phyloP scores from a whole-genome alignment of 164 flowering plant genomes.

The Stephania cephalantha region DNA sequence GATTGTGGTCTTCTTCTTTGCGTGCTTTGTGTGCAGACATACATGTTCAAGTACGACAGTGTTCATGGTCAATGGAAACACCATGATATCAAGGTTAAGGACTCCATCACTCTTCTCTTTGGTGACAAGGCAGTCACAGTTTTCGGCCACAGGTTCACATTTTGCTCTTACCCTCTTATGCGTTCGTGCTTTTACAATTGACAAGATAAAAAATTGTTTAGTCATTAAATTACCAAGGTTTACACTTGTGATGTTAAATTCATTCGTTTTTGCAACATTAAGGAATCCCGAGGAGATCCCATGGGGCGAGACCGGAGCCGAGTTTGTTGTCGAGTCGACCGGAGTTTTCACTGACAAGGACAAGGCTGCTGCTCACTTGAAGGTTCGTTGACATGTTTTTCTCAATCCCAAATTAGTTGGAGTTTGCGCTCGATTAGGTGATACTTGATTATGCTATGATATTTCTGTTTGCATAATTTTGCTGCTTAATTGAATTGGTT shows the following conservation, averaged over 20 bases:
- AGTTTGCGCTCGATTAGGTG: background rate
- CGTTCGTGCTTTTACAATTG: no score
- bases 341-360: conserved; percentile 70
- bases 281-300: conserved; percentile 61
- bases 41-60: conserved; percentile 88
- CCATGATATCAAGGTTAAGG: conserved; percentile 61
- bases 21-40: conserved; percentile 44
- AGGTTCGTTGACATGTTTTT: no score
- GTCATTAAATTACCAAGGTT: background rate
- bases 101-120: conserved; percentile 76
- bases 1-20: background rate
- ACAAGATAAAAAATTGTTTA: background rate
- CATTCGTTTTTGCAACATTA: background rate
- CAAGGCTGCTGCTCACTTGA: conserved; percentile 72
- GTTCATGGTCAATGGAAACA: conserved; percentile 88
- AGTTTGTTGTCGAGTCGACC: conserved; percentile 45
- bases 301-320: conserved; percentile 52
- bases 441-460: no score
- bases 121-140: conserved; percentile 74
- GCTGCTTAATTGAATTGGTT: background rate
- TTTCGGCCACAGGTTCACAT: conserved; percentile 66
- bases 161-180: no score
- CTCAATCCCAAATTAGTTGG: no score
- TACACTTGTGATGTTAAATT: background rate
- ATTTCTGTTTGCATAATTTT: background rate